A percentile compares a stretch with the other conserved stretches of the same genome.
Evolutionary conservation across 441 rosid species (phyloP).

Genomic region (Hura crepitans): DNA sequence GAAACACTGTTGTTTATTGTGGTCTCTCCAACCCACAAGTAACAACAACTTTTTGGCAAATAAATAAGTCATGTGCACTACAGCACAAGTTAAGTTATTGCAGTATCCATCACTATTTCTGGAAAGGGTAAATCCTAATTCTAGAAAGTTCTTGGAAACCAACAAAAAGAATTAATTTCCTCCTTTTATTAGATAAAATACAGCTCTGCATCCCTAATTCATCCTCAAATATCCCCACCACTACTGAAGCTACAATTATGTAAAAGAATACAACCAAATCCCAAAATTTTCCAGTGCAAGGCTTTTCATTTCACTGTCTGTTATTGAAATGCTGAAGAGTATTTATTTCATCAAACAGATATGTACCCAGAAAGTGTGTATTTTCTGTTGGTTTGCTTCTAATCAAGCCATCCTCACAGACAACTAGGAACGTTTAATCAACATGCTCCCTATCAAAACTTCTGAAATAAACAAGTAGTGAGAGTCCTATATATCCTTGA

Average conservation of each 20-base stretch:
- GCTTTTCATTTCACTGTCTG: neutral
- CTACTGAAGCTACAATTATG: neutral
- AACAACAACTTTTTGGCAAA: neutral
- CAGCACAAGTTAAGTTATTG: neutral
- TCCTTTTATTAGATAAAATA: neutral
- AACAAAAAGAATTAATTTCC: conserved; percentile 1
- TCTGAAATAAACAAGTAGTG: neutral
- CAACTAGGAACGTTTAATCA: neutral
- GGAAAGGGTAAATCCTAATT: neutral
- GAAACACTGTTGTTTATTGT: neutral
- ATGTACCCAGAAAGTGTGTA: neutral
- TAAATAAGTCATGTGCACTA: neutral
- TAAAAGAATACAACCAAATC: conserved; percentile 1
- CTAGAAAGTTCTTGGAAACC: neutral
- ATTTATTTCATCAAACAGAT: neutral
- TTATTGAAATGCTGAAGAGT: neutral
- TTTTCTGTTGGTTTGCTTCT: neutral
- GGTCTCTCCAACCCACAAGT: neutral
- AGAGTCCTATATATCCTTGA: neutral
- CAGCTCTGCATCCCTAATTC: neutral
- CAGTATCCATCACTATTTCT: neutral
- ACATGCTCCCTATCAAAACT: neutral
- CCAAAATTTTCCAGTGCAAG: neutral
- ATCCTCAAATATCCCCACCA: neutral
- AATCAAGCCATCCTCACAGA: neutral